Evolutionary conservation across 176 grass and related monocot species (phyloP).

Genomic region (Pontederia paniculata): DNA sequence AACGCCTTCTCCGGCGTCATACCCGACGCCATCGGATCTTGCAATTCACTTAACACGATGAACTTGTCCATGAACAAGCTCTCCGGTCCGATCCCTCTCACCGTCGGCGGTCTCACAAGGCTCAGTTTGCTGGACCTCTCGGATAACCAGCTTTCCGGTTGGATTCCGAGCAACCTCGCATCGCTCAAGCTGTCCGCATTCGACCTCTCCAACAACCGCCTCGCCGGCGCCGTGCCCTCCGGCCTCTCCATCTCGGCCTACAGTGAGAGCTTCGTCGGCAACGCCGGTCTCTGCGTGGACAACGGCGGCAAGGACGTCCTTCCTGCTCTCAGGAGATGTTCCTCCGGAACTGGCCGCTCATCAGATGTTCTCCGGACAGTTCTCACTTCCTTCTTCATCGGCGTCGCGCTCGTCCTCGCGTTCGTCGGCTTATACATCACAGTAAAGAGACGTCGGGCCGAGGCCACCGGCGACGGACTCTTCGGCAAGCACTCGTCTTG

Average conservation of each 20-base stretch:
- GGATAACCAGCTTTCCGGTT: constrained; percentile 36
- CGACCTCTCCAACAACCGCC: constrained; percentile 62
- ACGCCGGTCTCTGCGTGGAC: constrained; percentile 44
- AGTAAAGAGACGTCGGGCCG: constrained; percentile 3
- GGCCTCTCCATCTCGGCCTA: constrained; percentile 46
- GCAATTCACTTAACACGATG: constrained; percentile 42
- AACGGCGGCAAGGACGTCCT: not conserved
- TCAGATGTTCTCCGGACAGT: not conserved
- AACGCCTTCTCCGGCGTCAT: constrained; percentile 40
- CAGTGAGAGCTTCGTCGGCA: constrained; percentile 33
- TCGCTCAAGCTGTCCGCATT: constrained; percentile 58
- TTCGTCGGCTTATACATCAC: not conserved
- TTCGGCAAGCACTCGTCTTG: constrained; percentile 18
- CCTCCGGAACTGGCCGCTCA: constrained; percentile 17
- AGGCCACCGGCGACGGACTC: not conserved
- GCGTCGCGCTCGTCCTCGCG: not conserved
- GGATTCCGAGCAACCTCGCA: constrained; percentile 47
- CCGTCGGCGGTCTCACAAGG: constrained; percentile 30
- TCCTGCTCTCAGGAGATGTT: constrained; percentile 10
- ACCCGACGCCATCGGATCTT: constrained; percentile 37
- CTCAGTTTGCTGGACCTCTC: constrained; percentile 73
- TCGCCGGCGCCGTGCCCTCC: constrained; percentile 46
- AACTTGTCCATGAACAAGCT: constrained; percentile 56
- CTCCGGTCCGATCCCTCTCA: constrained; percentile 36
- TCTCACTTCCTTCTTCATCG: constrained; percentile 2